Evolutionary conservation across 2,329 filamentous ascomycete species (phyloP).

Genomic region (Botrytis galanthina): DNA sequence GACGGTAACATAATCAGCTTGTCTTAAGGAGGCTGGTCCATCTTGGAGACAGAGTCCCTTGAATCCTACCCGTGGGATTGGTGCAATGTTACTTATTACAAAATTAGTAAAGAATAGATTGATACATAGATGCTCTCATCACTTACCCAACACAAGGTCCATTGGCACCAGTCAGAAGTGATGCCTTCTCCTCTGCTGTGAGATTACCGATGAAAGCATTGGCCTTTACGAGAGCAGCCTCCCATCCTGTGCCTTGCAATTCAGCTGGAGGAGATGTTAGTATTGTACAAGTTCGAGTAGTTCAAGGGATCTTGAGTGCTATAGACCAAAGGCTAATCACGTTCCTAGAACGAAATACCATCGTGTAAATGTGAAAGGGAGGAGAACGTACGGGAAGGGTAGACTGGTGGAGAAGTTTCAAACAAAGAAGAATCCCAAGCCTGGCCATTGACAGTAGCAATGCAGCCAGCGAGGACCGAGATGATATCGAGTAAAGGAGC

Average conservation of each 20-base stretch:
- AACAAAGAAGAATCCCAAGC: slow-evolving; percentile 18
- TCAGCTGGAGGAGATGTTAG: slow-evolving; percentile 27
- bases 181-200: slow-evolving; percentile 73
- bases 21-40: slow-evolving; percentile 64
- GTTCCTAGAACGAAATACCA: neutral
- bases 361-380: neutral
- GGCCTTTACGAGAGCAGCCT: slow-evolving; percentile 66
- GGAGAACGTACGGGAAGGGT: slow-evolving; percentile 32
- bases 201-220: slow-evolving; percentile 65
- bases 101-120: neutral
- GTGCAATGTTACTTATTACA: slow-evolving; percentile 29
- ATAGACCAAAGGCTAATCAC: neutral
- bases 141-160: slow-evolving; percentile 26
- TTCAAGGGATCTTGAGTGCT: neutral
- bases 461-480: slow-evolving; percentile 9
- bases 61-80: slow-evolving; percentile 32
- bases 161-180: slow-evolving; percentile 27
- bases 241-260: slow-evolving; percentile 48
- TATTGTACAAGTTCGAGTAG: neutral
- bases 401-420: slow-evolving; percentile 25
- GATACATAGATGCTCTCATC: neutral
- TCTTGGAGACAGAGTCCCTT: slow-evolving; percentile 34
- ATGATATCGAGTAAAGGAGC: slow-evolving; percentile 14
- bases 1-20: slow-evolving; percentile 67
- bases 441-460: slow-evolving; percentile 16